Evolutionary conservation across 1,139 yeast genomes (phyloP).

Genomic region (Saccharomyces hybrid): DNA sequence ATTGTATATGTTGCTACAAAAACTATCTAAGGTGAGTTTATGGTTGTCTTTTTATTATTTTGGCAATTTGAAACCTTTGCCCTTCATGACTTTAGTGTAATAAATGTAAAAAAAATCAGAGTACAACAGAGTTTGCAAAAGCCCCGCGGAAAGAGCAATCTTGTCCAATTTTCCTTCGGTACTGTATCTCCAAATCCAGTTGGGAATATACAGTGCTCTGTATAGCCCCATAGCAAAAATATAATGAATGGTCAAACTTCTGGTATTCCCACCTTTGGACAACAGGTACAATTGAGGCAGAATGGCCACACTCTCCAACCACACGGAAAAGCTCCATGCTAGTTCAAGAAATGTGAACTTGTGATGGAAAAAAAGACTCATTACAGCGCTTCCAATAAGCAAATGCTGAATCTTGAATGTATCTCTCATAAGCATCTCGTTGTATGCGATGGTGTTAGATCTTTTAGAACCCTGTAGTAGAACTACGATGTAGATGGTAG

Average conservation of each 20-base stretch:
- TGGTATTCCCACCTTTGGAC: constrained; percentile 85
- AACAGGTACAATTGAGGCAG: constrained; percentile 86
- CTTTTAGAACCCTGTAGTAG: constrained; percentile 43
- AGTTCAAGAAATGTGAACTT: constrained; percentile 56
- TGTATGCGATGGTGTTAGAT: constrained; percentile 45
- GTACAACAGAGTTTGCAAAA: constrained; percentile 77
- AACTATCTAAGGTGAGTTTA: neutral
- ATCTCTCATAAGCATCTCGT: constrained; percentile 56
- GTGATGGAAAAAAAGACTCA: constrained; percentile 60
- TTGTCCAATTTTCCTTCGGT: constrained; percentile 57
- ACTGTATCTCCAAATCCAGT: constrained; percentile 85
- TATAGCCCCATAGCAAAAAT: constrained; percentile 88
- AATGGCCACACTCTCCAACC: constrained; percentile 89
- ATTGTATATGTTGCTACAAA: neutral
- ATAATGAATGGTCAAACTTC: constrained; percentile 83
- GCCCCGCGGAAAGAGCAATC: constrained; percentile 68
- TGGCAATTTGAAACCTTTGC: constrained; percentile 73
- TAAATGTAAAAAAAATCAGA: constrained; percentile 93
- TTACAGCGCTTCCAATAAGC: constrained; percentile 51
- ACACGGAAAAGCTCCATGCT: constrained; percentile 67
- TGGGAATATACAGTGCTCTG: constrained; percentile 82
- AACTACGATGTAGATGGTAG: constrained; percentile 69
- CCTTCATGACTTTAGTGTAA: constrained; percentile 75
- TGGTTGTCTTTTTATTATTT: constrained; percentile 33
- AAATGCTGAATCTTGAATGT: constrained; percentile 71